A percentile compares a stretch with the other conserved stretches of the same genome.
These are phyloP conservation scores for Besnoitia besnoiti DNA, from an alignment of 169 alveolate genomes.

Conservation along the genomic window DNA sequence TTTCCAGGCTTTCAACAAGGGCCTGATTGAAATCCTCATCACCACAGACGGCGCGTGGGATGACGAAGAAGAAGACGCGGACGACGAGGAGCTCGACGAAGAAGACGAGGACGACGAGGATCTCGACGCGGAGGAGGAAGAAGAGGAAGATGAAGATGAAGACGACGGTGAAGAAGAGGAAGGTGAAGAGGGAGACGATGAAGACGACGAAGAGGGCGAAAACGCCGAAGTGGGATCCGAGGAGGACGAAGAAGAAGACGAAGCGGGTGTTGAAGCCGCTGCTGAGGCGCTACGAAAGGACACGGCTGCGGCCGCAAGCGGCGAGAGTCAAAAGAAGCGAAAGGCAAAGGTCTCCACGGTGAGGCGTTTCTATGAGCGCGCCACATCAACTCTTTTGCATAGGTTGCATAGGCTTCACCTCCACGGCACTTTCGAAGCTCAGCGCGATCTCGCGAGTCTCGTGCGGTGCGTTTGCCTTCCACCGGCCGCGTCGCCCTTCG, in stretches of 20 bases:
- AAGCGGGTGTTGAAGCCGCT: not conserved
- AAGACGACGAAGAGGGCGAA: not conserved
- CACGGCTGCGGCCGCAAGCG: not conserved
- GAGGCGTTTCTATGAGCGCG: too few relatives aligned
- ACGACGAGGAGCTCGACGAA: not conserved
- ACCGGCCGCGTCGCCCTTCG: too few relatives aligned
- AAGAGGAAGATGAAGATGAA: not conserved
- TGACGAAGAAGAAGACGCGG: slow-evolving; percentile 14
- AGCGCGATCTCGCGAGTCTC: too few relatives aligned
- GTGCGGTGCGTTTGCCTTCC: too few relatives aligned
- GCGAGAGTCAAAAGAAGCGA: not conserved
- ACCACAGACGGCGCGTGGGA: slow-evolving; percentile 57
- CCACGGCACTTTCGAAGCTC: too few relatives aligned
- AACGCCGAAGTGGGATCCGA: not conserved
- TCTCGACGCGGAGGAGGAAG: too few relatives aligned
- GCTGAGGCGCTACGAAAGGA: not conserved
- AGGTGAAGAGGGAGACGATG: not conserved
- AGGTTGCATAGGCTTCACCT: too few relatives aligned
- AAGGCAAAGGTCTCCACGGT: too few relatives aligned
- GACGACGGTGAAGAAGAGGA: not conserved
- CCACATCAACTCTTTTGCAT: too few relatives aligned
- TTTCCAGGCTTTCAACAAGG: slow-evolving; percentile 65
- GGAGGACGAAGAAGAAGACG: not conserved
- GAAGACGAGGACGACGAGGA: not conserved
- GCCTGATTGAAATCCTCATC: slow-evolving; percentile 62